These are phyloP conservation scores for Suillus brevipes DNA, from an alignment of 768 basidiomycete genomes.

Conservation along the genomic window DNA sequence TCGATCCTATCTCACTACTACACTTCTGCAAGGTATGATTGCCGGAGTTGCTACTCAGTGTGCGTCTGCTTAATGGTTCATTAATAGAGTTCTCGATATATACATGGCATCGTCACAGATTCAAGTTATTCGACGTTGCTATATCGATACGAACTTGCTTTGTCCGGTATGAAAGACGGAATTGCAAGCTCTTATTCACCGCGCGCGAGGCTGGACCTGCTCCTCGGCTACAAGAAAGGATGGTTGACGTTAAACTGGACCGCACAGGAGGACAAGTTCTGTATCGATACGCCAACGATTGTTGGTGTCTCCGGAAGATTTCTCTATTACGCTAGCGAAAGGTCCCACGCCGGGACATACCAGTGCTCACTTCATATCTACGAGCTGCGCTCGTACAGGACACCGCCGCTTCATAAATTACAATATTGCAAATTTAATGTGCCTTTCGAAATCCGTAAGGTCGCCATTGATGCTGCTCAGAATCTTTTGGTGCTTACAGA, in stretches of 20 bases:
- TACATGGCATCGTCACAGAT: slow-evolving; percentile 23
- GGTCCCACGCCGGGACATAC: slow-evolving; percentile 30
- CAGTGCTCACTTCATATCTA: slow-evolving; percentile 35
- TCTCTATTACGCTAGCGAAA: slow-evolving; percentile 36
- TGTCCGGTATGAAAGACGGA: slow-evolving; percentile 32
- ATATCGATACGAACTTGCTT: slow-evolving; percentile 33
- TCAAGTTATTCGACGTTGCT: slow-evolving; percentile 29
- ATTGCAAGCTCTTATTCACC: slow-evolving; percentile 19
- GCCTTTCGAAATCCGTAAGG: slow-evolving; percentile 34
- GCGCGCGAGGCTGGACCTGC: slow-evolving; percentile 27
- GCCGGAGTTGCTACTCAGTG: background rate
- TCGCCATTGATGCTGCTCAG: slow-evolving; percentile 33
- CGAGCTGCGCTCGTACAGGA: slow-evolving; percentile 34
- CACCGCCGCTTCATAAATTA: slow-evolving; percentile 24
- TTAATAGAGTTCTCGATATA: slow-evolving; percentile 25
- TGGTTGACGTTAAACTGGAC: slow-evolving; percentile 34
- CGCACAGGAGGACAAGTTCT: slow-evolving; percentile 33
- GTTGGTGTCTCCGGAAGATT: slow-evolving; percentile 33
- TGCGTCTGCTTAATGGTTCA: background rate
- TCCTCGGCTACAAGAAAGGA: slow-evolving; percentile 33
- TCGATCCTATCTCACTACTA: slow-evolving; percentile 34
- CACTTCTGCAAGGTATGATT: slow-evolving; percentile 31
- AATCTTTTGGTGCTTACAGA: slow-evolving; percentile 33
- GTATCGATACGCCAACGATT: slow-evolving; percentile 33
- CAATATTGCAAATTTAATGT: slow-evolving; percentile 33